These are phyloP conservation scores for Chlamydomonas sp. DNA, from an alignment of 139 green algal genomes.

Conservation along the genomic window DNA sequence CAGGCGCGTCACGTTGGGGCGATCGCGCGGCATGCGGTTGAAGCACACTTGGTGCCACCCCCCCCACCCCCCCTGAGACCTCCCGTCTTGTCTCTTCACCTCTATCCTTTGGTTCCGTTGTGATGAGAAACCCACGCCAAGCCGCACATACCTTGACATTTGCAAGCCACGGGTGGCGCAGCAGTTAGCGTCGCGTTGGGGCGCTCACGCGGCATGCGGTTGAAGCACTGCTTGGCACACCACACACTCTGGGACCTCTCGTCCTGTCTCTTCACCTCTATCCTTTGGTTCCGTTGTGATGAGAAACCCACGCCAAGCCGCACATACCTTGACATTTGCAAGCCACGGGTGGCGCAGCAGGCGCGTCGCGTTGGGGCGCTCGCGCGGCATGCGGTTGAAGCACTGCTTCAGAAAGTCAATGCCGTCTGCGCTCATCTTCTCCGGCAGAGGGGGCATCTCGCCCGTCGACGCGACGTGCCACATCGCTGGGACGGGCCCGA, in stretches of 20 bases:
- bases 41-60: slow-evolving; percentile 91
- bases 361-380: slow-evolving; percentile 56
- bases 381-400: slow-evolving; percentile 72
- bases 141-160: neutral
- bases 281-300: too few species aligned
- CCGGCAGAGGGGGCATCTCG: slow-evolving; percentile 64
- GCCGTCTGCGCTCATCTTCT: slow-evolving; percentile 58
- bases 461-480: slow-evolving; percentile 46
- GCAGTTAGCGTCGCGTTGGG: slow-evolving; percentile 58
- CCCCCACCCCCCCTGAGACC: too few species aligned
- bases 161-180: slow-evolving; percentile 68
- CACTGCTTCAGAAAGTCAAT: slow-evolving; percentile 83
- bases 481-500: slow-evolving; percentile 10
- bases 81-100: too few species aligned
- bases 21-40: slow-evolving; percentile 56
- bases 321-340: neutral
- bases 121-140: too few species aligned
- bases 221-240: slow-evolving; percentile 92
- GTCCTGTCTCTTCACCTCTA: too few species aligned
- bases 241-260: too few species aligned
- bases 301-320: too few species aligned
- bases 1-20: slow-evolving; percentile 59
- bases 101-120: too few species aligned
- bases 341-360: slow-evolving; percentile 78
- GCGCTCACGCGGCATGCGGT: slow-evolving; percentile 53